phyloP scores from a whole-genome alignment of 257 asterid genomes.

The Rubia yunnanensis region DNA sequence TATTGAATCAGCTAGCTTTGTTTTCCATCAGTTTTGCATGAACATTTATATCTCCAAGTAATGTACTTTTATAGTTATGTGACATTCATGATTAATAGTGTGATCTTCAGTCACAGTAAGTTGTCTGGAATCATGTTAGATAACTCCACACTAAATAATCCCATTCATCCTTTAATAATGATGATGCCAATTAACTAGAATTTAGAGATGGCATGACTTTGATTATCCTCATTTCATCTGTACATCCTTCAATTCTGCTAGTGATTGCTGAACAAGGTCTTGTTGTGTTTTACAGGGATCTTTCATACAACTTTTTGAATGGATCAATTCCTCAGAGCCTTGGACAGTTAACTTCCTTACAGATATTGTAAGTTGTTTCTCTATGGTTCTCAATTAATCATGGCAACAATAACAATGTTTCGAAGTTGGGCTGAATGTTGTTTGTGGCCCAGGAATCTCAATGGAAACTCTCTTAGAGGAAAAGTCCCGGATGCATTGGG shows the following conservation, averaged over 20 bases:
- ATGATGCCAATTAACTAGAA: background rate
- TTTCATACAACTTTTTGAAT: constrained; percentile 72
- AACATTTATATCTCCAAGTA: too few species aligned
- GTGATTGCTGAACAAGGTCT: constrained; percentile 9
- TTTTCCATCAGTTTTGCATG: too few species aligned
- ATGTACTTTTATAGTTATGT: background rate
- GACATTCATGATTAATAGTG: background rate
- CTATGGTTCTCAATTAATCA: background rate
- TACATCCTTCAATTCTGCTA: background rate
- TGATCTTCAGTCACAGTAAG: background rate
- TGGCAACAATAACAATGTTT: background rate
- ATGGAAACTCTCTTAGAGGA: constrained; percentile 81
- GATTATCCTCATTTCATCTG: background rate
- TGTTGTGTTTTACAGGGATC: constrained; percentile 59
- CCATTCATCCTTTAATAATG: background rate
- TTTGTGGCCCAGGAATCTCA: constrained; percentile 57
- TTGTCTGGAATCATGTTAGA: background rate
- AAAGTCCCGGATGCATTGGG: constrained; percentile 85
- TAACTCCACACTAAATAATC: background rate
- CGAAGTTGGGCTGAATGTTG: background rate
- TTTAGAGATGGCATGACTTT: background rate
- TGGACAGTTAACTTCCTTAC: constrained; percentile 64
- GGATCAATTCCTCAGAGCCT: constrained; percentile 93
- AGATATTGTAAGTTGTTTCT: constrained; percentile 57
- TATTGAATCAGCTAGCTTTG: background rate